Conservation (phyloP, 257 asterid genomes). For the Penstemon davidsonii region DNA sequence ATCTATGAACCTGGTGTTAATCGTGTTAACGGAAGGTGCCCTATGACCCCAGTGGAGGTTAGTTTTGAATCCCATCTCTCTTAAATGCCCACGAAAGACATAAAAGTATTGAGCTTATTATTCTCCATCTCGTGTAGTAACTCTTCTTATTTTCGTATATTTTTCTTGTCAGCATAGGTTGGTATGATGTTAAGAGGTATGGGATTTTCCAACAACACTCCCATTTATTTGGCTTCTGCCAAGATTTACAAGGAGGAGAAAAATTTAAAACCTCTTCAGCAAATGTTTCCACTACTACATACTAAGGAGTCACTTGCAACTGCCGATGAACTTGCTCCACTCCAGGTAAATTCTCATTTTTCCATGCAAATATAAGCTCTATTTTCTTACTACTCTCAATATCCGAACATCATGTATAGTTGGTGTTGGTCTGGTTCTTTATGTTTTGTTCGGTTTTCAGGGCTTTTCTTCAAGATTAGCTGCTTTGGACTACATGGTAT, state of each 20-base stretch:
- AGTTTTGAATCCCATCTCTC: slow-evolving; percentile 24
- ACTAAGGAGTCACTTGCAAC: slow-evolving; percentile 76
- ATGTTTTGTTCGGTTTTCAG: slow-evolving; percentile 34
- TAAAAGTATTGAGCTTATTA: not conserved
- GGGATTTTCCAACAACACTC: slow-evolving; percentile 77
- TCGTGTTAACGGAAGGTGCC: slow-evolving; percentile 82
- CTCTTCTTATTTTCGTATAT: slow-evolving; percentile 34
- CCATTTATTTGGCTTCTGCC: slow-evolving; percentile 85
- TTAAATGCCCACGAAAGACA: not conserved
- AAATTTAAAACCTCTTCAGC: slow-evolving; percentile 60
- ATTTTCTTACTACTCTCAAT: no score
- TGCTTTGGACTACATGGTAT: slow-evolving; percentile 80
- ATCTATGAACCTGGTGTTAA: slow-evolving; percentile 58
- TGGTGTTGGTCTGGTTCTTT: not conserved
- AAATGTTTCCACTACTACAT: slow-evolving; percentile 78
- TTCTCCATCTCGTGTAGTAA: slow-evolving; percentile 31
- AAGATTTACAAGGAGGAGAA: slow-evolving; percentile 63
- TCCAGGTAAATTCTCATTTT: slow-evolving; percentile 45
- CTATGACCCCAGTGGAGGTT: slow-evolving; percentile 96
- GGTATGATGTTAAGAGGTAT: slow-evolving; percentile 96
- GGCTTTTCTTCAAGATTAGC: slow-evolving; percentile 80
- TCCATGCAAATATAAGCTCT: no score
- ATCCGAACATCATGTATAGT: no score
- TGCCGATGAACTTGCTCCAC: slow-evolving; percentile 65
- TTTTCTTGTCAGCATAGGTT: slow-evolving; percentile 88